phyloP scores from a whole-genome alignment of 75 land plant species.

The Chamaecyparis obtusa region DNA sequence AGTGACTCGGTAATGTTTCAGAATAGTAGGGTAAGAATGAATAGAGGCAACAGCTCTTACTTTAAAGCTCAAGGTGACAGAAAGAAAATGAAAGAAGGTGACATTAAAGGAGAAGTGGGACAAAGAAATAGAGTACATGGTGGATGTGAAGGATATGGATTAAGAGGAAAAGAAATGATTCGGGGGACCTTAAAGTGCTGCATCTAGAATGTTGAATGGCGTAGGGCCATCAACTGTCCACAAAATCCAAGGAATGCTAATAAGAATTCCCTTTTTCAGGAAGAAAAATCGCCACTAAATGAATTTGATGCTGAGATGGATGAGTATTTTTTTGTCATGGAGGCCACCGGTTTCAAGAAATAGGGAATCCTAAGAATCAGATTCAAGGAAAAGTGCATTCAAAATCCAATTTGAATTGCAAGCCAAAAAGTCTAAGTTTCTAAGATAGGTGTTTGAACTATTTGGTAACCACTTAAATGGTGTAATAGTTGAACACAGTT shows the following conservation, averaged over 20 bases:
- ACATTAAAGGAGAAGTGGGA: not conserved
- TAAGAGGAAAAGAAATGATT: not conserved
- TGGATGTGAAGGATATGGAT: not conserved
- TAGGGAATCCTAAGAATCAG: not conserved
- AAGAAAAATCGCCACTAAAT: not conserved
- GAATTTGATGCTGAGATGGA: not conserved
- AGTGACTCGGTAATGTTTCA: not conserved
- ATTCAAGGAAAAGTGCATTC: not conserved
- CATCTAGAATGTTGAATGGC: not conserved
- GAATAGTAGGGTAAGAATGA: not conserved
- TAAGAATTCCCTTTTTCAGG: not conserved
- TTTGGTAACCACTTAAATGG: not conserved
- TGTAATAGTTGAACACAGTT: not conserved
- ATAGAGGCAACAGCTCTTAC: not conserved
- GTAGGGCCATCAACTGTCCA: too few relatives aligned
- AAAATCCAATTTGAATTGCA: not conserved
- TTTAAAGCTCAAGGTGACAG: not conserved
- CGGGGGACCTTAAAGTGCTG: not conserved
- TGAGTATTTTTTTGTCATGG: not conserved
- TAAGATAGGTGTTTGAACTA: too few relatives aligned
- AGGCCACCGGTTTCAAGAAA: not conserved
- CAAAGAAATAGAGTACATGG: not conserved
- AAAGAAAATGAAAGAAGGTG: not conserved
- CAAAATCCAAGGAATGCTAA: not conserved
- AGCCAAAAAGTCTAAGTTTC: not conserved